Percentiles rank a stretch among this genome's conserved stretches.
Evolutionary conservation across 1,284 basidiomycete genomes (phyloP).

Genomic region (Vanrija pseudolonga): DNA sequence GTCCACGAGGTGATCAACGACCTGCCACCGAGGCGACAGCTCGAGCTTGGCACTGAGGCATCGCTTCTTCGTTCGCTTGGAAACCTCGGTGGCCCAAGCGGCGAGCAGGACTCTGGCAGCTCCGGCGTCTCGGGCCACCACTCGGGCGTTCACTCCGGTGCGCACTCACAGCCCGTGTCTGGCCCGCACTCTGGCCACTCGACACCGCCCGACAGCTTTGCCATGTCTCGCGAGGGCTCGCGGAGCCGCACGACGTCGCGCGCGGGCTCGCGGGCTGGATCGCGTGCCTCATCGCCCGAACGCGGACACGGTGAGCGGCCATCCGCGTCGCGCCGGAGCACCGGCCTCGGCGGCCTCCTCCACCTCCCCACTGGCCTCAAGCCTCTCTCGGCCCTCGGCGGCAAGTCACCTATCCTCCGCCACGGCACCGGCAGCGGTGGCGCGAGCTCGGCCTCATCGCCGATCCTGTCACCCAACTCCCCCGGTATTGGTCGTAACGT

Average conservation of each 20-base stretch:
- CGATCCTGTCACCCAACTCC: slow-evolving; percentile 1
- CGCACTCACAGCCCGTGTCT: slow-evolving; percentile 3
- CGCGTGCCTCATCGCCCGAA: slow-evolving; percentile 52
- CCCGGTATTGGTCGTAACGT: background rate
- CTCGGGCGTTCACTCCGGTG: background rate
- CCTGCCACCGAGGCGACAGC: slow-evolving; percentile 50
- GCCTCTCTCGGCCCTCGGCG: slow-evolving; percentile 8
- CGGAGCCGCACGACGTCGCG: slow-evolving; percentile 40
- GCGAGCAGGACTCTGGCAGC: background rate
- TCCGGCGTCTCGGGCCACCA: background rate
- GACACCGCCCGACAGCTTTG: slow-evolving; percentile 45
- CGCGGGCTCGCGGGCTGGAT: slow-evolving; percentile 50
- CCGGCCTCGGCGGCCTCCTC: slow-evolving; percentile 17
- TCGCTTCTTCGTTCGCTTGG: slow-evolving; percentile 70
- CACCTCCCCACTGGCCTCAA: slow-evolving; percentile 20
- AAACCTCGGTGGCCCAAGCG: slow-evolving; percentile 14
- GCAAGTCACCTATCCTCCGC: slow-evolving; percentile 20
- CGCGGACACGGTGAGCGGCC: slow-evolving; percentile 13
- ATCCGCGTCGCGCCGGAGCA: background rate
- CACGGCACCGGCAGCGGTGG: background rate
- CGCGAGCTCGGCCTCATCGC: background rate
- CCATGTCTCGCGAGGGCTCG: slow-evolving; percentile 24
- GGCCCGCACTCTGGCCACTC: slow-evolving; percentile 22
- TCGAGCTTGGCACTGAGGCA: slow-evolving; percentile 64
- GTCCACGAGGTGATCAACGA: slow-evolving; percentile 16